Conservation (phyloP, 169 alveolate species). For the Ichthyophthirius multifiliis region DNA sequence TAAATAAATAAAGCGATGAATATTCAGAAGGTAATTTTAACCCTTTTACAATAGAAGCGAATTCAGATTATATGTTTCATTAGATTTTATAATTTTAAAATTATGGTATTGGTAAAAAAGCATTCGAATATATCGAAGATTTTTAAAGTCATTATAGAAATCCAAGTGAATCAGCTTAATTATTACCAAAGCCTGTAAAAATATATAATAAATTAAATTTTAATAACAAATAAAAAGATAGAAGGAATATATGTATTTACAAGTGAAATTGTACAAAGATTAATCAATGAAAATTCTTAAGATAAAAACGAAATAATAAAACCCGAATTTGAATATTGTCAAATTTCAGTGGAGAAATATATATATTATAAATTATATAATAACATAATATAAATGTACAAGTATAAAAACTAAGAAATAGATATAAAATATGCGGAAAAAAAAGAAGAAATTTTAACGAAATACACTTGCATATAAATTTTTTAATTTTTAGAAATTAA, state of each 20-base stretch:
- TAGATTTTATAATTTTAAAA: constrained; percentile 24
- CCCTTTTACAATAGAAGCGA: constrained; percentile 33
- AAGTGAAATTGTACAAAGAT: constrained; percentile 26
- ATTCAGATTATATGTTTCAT: constrained; percentile 41
- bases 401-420: neutral
- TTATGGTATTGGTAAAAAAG: constrained; percentile 39
- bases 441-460: neutral
- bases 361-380: constrained; percentile 12
- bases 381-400: neutral
- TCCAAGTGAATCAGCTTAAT: neutral
- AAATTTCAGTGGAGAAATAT: constrained; percentile 34
- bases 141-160: constrained; percentile 2
- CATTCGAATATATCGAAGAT: constrained; percentile 6
- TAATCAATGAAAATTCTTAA: constrained; percentile 17
- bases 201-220: neutral
- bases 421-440: constrained; percentile 5
- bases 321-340: constrained; percentile 25
- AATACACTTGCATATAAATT: neutral
- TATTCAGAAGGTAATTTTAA: neutral
- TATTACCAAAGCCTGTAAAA: neutral
- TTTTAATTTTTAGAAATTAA: neutral
- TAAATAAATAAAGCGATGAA: neutral
- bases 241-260: neutral
- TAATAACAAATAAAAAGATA: neutral
- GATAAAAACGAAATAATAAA: constrained; percentile 38